These are phyloP conservation scores for Picea sitchensis DNA, from an alignment of 75 land plant species.

Conservation along the genomic window DNA sequence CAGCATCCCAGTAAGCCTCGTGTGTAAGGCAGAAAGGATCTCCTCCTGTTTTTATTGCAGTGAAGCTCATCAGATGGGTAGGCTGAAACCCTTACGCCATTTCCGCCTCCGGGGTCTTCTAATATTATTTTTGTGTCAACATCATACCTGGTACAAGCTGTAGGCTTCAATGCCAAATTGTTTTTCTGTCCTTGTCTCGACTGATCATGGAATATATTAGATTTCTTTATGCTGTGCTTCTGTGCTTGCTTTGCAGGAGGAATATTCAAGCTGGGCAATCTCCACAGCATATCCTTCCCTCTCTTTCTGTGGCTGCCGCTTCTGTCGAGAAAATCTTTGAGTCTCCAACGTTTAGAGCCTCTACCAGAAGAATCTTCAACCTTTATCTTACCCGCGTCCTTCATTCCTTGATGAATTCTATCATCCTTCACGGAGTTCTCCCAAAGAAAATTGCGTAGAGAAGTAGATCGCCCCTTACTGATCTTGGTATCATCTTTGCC, in stretches of 20 bases:
- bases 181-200: background rate
- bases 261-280: slow-evolving; percentile 14
- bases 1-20: slow-evolving; percentile 73
- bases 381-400: background rate
- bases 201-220: slow-evolving; percentile 8
- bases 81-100: slow-evolving; percentile 1
- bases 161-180: background rate
- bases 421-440: background rate
- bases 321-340: slow-evolving; percentile 54
- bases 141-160: background rate
- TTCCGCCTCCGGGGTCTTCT: background rate
- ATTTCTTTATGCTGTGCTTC: slow-evolving; percentile 2
- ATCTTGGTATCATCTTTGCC: background rate
- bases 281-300: slow-evolving; percentile 45
- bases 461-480: background rate
- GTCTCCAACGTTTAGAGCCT: slow-evolving; percentile 26
- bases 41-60: slow-evolving; percentile 45
- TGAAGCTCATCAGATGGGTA: slow-evolving; percentile 58
- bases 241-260: slow-evolving; percentile 30
- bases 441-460: background rate
- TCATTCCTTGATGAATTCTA: slow-evolving; percentile 3
- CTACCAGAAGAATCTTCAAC: background rate
- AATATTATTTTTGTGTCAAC: background rate
- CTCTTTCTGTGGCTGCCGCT: slow-evolving; percentile 44
- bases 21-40: slow-evolving; percentile 46